Base-by-base conservation (phyloP, 805 yeast species). In the Suhomyces faveliae region DNA sequence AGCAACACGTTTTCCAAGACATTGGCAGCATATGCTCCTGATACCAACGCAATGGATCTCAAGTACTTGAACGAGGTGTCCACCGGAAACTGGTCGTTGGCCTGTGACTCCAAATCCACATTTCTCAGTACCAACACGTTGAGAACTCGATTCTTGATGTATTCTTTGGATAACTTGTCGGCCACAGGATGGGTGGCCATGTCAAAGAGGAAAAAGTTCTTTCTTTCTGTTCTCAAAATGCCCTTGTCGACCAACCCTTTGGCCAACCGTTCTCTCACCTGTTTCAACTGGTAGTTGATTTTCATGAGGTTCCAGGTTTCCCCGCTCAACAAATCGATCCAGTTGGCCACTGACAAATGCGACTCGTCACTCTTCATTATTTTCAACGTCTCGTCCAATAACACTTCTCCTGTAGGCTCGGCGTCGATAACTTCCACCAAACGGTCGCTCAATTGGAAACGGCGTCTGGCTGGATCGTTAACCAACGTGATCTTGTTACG, bases 111-210 rank as follows among this genome's bases (percentile, higher is more conserved):
- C 55, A 73, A 64, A 50, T 73, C 77, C 56, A 86, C 78, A 45
- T 85, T 87, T 68, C 96, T 83, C 29, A 85, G 74, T 6, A 89
- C 82, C 57, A 94, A 74, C 43, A 89, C 63, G 40, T 79, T 77
- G 52, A 90, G 71, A 22, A 89, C 81, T 58, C 97, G 80, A 50
- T 82, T 77, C 48, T 84, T 83, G 48, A 94, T 79, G 47, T 84
- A 83, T 56, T 89, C 96, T 68, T 94, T 94, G 43, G 96, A 84
- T 54, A 82, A 73, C 39, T 85, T 78, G 67, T 94, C 99, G 25
- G 91, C 85, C 11, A 94, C 81, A 6, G 99, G 99, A 68, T 95
- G 99, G 7, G 99, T 94, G 24, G 99, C 96, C 97, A 94, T 94
- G 67, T 94, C 99, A 59, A 94, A 94, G 46, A 94, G 73, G 60